Conservation (phyloP, 208 protist genomes). For the Leishmania gerbilli region DNA sequence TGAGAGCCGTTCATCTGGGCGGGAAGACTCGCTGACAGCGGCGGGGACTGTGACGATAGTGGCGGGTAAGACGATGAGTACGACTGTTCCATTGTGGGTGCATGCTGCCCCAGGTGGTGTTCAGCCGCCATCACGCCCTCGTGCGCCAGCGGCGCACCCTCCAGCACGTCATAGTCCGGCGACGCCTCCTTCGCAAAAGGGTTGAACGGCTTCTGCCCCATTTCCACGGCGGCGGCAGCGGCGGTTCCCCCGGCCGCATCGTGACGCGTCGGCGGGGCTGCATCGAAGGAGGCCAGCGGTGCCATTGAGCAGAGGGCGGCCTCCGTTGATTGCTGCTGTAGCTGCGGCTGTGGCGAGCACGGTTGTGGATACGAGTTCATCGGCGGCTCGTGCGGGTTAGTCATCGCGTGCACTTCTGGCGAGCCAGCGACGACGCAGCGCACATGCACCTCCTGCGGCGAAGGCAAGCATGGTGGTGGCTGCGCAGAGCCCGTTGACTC, state of each 20-base stretch:
- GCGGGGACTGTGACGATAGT: not conserved
- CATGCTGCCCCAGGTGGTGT: not conserved
- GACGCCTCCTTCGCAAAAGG: not conserved
- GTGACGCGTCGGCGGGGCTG: not conserved
- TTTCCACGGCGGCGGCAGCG: not conserved
- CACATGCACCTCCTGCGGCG: not conserved
- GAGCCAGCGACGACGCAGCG: not conserved
- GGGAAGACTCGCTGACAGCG: not conserved
- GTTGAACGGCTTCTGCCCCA: not conserved
- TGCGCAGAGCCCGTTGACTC: not conserved
- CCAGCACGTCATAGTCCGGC: not conserved
- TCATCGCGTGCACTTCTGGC: not conserved
- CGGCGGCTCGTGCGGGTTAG: not conserved
- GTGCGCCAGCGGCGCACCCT: not conserved
- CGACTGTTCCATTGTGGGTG: not conserved
- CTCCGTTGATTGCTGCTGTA: not conserved
- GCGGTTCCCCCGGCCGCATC: not conserved
- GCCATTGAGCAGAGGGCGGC: conserved; percentile 1
- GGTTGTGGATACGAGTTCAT: not conserved
- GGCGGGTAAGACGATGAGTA: not conserved
- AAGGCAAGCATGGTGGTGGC: not conserved
- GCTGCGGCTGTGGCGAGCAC: not conserved
- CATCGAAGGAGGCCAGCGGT: not conserved
- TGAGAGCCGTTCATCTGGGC: not conserved
- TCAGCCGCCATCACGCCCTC: not conserved